Evolutionary conservation across 2,329 filamentous ascomycete genomes (phyloP), one percentile per base, ranked within the genome.

Genomic region (Ramichloridium luteum): DNA sequence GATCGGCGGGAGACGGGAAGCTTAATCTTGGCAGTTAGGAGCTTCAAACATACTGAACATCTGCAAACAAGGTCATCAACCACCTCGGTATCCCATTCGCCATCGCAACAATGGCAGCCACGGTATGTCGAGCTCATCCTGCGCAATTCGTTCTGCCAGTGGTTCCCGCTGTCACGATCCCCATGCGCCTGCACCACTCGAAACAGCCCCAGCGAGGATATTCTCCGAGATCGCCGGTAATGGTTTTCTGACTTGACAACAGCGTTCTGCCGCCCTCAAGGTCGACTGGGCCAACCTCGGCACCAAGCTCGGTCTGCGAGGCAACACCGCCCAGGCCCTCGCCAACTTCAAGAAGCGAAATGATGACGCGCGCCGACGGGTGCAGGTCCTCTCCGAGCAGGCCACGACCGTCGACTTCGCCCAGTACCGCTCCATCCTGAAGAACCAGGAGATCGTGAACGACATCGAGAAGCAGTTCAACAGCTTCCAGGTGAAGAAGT

Each of bases 341-440:
- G 80, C 88, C 61, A 74, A 83, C 47, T 98, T 98, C 80, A 98
- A 98, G 77, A 90, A 93, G 77, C 86, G 90, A 68, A 94, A 96
- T 72, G 90, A 98, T 60, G 86, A 94, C 61, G 88, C 84, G 58
- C 86, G 88, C 66, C 88, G 90, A 70, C 88, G 88, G 68, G 72
- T 98, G 41, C 76, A 80, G 62, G 54, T 74, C 42, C 83, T 98
- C 37, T 77, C 74, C 44, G 84, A 93, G 65, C 77, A 80, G 59
- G 68, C 88, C 45, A 83, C 84, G 55, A 74, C 74, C 37, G 75
- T 98, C 66, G 85, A 98, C 72, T 96, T 98, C 67, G 63, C 74
- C 49, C 74, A 88, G 64, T 98, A 96, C 81, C 85, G 86, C 64
- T 70, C 70, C 57, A 57, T 81, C 51, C 77, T 98, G 53, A 96